Evolutionary conservation across 352 stramenopile genomes (phyloP).

Genomic region (Phytophthora sansomeana): DNA sequence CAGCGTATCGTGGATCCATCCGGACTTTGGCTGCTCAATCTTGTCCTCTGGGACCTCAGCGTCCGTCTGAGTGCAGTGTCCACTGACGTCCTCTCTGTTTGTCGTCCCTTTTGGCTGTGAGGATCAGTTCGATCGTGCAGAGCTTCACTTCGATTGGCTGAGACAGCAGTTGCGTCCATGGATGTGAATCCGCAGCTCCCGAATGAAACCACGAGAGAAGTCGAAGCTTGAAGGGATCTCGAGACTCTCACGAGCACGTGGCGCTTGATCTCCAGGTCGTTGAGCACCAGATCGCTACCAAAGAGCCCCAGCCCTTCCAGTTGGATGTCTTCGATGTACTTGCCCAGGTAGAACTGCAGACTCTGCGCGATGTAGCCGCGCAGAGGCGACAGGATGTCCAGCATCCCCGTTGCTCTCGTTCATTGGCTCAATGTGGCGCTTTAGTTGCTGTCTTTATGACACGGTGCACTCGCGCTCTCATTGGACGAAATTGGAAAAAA

Average conservation of each 20-base stretch:
- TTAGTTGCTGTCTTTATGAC: conserved; percentile 1
- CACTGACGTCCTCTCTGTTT: conserved; percentile 13
- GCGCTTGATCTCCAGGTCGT: conserved; percentile 90
- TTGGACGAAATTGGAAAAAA: too few species aligned
- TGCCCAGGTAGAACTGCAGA: conserved; percentile 90
- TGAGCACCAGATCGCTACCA: conserved; percentile 86
- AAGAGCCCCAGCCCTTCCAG: conserved; percentile 88
- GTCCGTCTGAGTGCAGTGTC: conserved; percentile 1
- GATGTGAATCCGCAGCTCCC: conserved; percentile 89
- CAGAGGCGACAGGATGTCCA: conserved; percentile 88
- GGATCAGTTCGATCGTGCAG: conserved; percentile 90
- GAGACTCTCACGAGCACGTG: conserved; percentile 88
- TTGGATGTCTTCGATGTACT: conserved; percentile 92
- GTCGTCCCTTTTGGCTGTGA: conserved; percentile 60
- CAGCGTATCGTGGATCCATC: conserved; percentile 82
- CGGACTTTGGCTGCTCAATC: conserved; percentile 84
- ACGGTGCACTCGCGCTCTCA: conserved; percentile 1
- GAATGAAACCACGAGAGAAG: conserved; percentile 88
- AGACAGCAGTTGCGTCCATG: conserved; percentile 88
- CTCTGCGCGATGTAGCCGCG: conserved; percentile 89
- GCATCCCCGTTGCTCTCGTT: conserved; percentile 57
- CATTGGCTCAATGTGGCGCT: too few species aligned
- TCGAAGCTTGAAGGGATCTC: conserved; percentile 90
- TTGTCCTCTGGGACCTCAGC: conserved; percentile 30
- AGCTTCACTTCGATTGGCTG: conserved; percentile 90